A percentile compares a stretch with the other conserved stretches of the same genome.
Evolutionary conservation across 2,329 filamentous ascomycete genomes (phyloP).

Genomic region (Fusarium cicatricum): DNA sequence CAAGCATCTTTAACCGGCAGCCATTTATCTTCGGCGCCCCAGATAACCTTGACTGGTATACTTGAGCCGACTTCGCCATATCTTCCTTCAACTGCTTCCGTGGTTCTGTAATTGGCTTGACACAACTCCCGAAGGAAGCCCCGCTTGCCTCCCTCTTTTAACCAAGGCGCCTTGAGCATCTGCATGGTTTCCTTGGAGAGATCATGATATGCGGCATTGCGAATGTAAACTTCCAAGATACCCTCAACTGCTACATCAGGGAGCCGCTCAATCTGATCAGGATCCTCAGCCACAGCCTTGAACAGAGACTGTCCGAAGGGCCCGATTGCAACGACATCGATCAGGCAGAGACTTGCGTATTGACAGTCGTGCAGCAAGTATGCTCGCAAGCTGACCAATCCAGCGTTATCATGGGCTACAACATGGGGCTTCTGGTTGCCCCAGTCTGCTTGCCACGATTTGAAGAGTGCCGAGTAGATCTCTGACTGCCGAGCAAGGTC

Average conservation of each 20-base stretch:
- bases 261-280: constrained; percentile 47
- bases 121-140: constrained; percentile 53
- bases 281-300: constrained; percentile 49
- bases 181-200: constrained; percentile 46
- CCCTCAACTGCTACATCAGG: constrained; percentile 48
- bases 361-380: constrained; percentile 48
- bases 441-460: constrained; percentile 44
- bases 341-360: constrained; percentile 51
- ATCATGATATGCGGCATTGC: constrained; percentile 46
- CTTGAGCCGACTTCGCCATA: constrained; percentile 48
- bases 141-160: constrained; percentile 39
- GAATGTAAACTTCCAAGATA: constrained; percentile 51
- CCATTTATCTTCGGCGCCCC: constrained; percentile 55
- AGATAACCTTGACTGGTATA: constrained; percentile 53
- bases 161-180: constrained; percentile 49
- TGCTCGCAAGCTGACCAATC: constrained; percentile 50
- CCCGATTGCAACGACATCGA: constrained; percentile 53
- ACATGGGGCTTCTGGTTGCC: constrained; percentile 45
- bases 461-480: constrained; percentile 49
- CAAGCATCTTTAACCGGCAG: constrained; percentile 50
- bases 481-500: constrained; percentile 50
- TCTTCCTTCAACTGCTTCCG: constrained; percentile 47
- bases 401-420: constrained; percentile 56
- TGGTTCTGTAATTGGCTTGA: constrained; percentile 38
- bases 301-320: constrained; percentile 56